Base-by-base conservation (phyloP, 208 protist species). In the Acanthamoeba sp. region DNA sequence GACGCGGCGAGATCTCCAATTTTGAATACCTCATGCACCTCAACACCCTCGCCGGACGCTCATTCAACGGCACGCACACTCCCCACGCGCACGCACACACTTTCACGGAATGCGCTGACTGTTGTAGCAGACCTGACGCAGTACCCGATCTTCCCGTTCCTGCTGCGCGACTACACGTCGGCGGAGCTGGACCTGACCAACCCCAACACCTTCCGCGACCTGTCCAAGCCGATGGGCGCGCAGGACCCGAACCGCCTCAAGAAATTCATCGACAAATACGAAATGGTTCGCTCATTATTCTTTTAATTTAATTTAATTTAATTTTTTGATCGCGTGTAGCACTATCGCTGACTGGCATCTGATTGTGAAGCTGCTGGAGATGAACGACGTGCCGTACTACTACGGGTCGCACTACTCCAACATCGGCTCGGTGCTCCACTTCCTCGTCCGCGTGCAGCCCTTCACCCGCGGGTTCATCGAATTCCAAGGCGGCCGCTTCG, bases 131-230 rank as follows among this genome's bases (percentile, higher is more conserved):
- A 99, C 97, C 95, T 99, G 36, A 99, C 98, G 27, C 99, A 99
- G 97, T 99, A 99, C 96, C 99, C 99, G 12, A 98, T 99, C 24
- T 99, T 99, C 78, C 99, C 99, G 34, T 99, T 98, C 98, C 96
- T 99, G 29, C 92, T 99, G 32, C 59, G 95, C 1, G 98, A 99
- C 96, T 99, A 99, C 97, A 97, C 71, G 22, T 99, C 97, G 95
- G 96, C 98, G 18, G 94, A 93, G 55, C 95, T 99, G 3, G 98
- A 99, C 95, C 95, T 99, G 20, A 94, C 59, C 14, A 97, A 99
- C 76, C 94, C 96, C 12, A 16, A 85, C 18, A 93, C 73, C 38
- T 93, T 84, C 71, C 98, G 99, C 71, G 99, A 99, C 95, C 96
- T 99, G 36, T 97, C 97, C 16, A 97, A 98, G 95, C 99, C 99